Base-by-base conservation (phyloP, 768 basidiomycete genomes). In the Russula sp. region DNA sequence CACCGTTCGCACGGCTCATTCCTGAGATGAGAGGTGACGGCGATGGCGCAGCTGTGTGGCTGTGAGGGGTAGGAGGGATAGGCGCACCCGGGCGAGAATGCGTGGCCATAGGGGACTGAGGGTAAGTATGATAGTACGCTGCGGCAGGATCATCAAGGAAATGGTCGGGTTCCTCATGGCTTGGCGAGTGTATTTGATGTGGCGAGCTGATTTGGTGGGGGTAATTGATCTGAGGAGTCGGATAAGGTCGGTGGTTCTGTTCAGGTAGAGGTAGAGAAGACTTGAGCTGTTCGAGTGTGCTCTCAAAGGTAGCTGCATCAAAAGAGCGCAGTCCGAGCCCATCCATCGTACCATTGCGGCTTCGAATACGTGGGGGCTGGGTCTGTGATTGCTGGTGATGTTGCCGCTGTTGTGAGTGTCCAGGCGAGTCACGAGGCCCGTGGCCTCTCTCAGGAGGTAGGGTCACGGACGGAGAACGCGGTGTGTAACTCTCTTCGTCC, bases 51-150 rank as follows among this genome's bases (percentile, higher is more conserved):
- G 85, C 81, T 0, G 87, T 87, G 60, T 87, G 85, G 52, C 81
- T 85, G 58, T 87, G 86, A 3, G 88, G 89, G 0, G 90, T 91
- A 0, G 90, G 88, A 0, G 90, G 89, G 43, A 90, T 79, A 18
- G 90, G 90, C 0, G 87, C 89, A 60, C 84, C 82, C 0, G 87
- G 88, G 0, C 89, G 83, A 3, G 65, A 51, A 48, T 68, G 64
- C 22, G 59, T 58, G 9, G 56, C 43, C 56, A 58, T 55, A 6
- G 81, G 76, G 1, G 83, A 79, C 32, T 78, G 80, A 22, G 83
- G 74, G 68, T 85, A 87, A 0, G 79, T 70, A 58, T 83, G 83
- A 42, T 87, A 75, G 70, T 85, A 87, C 14, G 81, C 75, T 0
- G 80, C 79, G 0, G 81, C 77, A 0, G 84, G 75, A 66, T 87